Conservation (phyloP, 805 yeast species). For the Lachancea sp. region DNA sequence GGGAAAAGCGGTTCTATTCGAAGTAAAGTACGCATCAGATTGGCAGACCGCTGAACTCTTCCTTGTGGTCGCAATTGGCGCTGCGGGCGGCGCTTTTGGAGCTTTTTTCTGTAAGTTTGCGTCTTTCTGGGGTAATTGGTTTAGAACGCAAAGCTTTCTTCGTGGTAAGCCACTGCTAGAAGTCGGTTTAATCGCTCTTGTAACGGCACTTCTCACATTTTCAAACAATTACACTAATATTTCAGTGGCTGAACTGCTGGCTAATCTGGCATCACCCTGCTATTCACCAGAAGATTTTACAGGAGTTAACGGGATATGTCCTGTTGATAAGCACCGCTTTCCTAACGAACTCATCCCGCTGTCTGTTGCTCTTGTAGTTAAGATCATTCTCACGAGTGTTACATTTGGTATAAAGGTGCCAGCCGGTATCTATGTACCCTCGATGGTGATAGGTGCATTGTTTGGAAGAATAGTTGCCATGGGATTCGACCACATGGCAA, state of each 20-base stretch:
- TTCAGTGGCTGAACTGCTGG: slow-evolving; percentile 44
- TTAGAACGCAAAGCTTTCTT: slow-evolving; percentile 33
- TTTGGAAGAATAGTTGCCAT: slow-evolving; percentile 49
- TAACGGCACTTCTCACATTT: slow-evolving; percentile 44
- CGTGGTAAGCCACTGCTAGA: slow-evolving; percentile 39
- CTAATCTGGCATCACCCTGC: slow-evolving; percentile 48
- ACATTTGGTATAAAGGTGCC: slow-evolving; percentile 57
- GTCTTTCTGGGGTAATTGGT: slow-evolving; percentile 36
- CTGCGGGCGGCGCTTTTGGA: slow-evolving; percentile 50
- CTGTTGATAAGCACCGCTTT: slow-evolving; percentile 24
- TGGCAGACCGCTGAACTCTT: slow-evolving; percentile 46
- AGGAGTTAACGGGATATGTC: slow-evolving; percentile 23
- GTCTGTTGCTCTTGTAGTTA: slow-evolving; percentile 39
- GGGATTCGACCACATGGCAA: slow-evolving; percentile 36
- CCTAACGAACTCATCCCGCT: slow-evolving; percentile 33
- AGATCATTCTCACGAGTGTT: slow-evolving; percentile 41
- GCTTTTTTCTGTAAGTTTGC: slow-evolving; percentile 43
- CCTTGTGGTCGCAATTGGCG: slow-evolving; percentile 42
- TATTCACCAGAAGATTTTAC: slow-evolving; percentile 13
- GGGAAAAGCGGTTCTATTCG: slow-evolving; percentile 51
- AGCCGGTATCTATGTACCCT: slow-evolving; percentile 56
- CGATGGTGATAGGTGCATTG: slow-evolving; percentile 57
- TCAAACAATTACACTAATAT: slow-evolving; percentile 45
- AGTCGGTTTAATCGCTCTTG: slow-evolving; percentile 38
- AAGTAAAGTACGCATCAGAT: slow-evolving; percentile 43